Conservation (phyloP, 768 basidiomycete species). For the Russula lepida region DNA sequence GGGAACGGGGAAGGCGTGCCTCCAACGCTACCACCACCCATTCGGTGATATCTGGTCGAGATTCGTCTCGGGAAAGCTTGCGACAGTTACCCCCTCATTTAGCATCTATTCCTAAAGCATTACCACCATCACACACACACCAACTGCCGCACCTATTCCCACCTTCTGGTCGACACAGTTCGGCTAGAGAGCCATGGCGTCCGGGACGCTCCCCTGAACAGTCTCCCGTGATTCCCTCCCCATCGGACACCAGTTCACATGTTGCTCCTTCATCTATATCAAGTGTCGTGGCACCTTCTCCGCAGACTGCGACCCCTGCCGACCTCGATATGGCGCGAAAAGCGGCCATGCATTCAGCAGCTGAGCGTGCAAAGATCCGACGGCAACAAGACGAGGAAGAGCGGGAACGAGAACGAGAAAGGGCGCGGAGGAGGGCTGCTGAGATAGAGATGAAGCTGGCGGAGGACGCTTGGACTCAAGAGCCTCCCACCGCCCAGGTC, state of each 20-base stretch:
- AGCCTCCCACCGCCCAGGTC: not conserved
- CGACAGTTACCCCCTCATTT: conserved; percentile 21
- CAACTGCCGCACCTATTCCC: conserved; percentile 4
- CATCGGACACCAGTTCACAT: conserved; percentile 3
- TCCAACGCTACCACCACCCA: conserved; percentile 17
- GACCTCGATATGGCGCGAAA: conserved; percentile 58
- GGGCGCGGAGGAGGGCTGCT: conserved; percentile 71
- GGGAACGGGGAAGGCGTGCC: conserved; percentile 17
- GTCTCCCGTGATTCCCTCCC: conserved; percentile 9
- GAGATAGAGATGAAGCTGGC: conserved; percentile 57
- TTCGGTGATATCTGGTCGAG: conserved; percentile 15
- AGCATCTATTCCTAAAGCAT: conserved; percentile 1
- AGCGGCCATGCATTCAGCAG: conserved; percentile 75
- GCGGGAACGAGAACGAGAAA: conserved; percentile 68
- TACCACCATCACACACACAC: conserved; percentile 13
- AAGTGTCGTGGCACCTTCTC: conserved; percentile 16
- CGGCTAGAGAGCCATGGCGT: conserved; percentile 18
- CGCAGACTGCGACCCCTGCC: conserved; percentile 21
- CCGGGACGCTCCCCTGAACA: conserved; percentile 14
- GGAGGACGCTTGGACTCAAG: not conserved
- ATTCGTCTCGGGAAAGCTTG: conserved; percentile 18
- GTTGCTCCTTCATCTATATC: conserved; percentile 15
- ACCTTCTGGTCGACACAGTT: conserved; percentile 10
- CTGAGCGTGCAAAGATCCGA: conserved; percentile 73
- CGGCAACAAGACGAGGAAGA: conserved; percentile 79